Evolutionary conservation across 1,284 basidiomycete genomes (phyloP).

Genomic region (Tilletia indica): DNA sequence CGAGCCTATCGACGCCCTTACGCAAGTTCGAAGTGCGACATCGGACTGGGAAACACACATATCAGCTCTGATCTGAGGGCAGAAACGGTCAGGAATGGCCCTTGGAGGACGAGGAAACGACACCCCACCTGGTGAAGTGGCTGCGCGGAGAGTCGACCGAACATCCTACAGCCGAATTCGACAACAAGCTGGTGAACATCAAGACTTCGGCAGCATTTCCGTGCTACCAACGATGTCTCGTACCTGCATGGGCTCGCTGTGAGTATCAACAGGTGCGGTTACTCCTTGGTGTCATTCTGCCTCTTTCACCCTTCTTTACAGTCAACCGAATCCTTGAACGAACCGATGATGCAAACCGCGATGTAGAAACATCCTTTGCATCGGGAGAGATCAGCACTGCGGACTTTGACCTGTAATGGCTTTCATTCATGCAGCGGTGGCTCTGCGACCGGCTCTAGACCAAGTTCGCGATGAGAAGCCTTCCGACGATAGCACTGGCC

Average conservation of each 20-base stretch:
- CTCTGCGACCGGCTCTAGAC: background rate
- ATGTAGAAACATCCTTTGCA: background rate
- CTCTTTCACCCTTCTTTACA: background rate
- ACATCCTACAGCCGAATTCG: background rate
- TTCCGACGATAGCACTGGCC: too few species aligned
- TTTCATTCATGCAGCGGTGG: background rate
- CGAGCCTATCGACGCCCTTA: background rate
- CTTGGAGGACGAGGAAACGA: background rate
- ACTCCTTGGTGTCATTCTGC: too few species aligned
- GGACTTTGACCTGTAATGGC: background rate
- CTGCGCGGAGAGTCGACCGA: conserved; percentile 1
- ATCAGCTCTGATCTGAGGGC: too few species aligned
- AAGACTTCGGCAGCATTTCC: background rate
- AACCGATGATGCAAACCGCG: background rate
- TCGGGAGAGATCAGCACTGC: background rate
- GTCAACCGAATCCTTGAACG: background rate
- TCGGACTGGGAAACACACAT: background rate
- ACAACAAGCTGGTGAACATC: background rate
- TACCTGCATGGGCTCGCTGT: conserved; percentile 6
- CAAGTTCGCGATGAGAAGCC: background rate
- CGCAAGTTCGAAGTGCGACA: background rate
- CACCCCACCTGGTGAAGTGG: background rate
- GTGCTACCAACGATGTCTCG: background rate
- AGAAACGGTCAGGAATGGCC: too few species aligned
- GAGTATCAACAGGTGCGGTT: background rate